Evolutionary conservation across 352 stramenopile genomes (phyloP).

Genomic region (Phytophthora sansomeana): DNA sequence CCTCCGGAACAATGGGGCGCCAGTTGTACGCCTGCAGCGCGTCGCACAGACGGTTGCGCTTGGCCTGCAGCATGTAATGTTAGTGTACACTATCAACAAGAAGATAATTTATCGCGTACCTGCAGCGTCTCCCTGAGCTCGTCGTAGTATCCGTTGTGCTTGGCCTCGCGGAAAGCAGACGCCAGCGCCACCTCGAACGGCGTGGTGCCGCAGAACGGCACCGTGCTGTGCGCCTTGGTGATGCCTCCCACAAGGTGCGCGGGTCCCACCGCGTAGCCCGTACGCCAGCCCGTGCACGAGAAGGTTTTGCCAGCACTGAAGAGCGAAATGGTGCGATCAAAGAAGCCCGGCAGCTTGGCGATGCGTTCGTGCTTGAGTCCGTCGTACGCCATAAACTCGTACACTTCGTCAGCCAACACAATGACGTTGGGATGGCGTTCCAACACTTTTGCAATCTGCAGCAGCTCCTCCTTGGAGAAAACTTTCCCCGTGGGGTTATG

Average conservation of each 20-base stretch:
- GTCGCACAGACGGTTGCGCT: constrained; percentile 87
- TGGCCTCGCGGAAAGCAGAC: constrained; percentile 84
- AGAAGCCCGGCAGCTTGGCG: constrained; percentile 83
- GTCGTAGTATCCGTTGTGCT: constrained; percentile 90
- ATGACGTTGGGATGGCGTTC: constrained; percentile 88
- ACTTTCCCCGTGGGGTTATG: constrained; percentile 99
- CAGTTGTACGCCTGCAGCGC: constrained; percentile 86
- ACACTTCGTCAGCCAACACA: constrained; percentile 98
- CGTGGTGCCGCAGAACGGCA: constrained; percentile 95
- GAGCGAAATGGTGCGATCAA: constrained; percentile 92
- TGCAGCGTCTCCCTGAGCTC: constrained; percentile 69
- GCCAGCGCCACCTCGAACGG: constrained; percentile 95
- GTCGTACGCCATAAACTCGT: constrained; percentile 98
- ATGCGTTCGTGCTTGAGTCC: constrained; percentile 73
- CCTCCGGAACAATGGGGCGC: constrained; percentile 92
- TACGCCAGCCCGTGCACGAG: constrained; percentile 94
- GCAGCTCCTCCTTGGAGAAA: constrained; percentile 94
- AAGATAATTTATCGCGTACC: constrained; percentile 36
- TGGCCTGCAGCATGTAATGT: constrained; percentile 56
- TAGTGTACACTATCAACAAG: constrained; percentile 33
- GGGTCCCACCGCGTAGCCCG: constrained; percentile 85
- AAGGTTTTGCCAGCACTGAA: constrained; percentile 95
- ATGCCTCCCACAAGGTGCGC: constrained; percentile 64
- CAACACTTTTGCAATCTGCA: constrained; percentile 90
- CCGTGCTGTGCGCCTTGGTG: constrained; percentile 81